Base-by-base conservation (phyloP, 2,329 filamentous ascomycete species). In the Albophoma yamanashiensis region DNA sequence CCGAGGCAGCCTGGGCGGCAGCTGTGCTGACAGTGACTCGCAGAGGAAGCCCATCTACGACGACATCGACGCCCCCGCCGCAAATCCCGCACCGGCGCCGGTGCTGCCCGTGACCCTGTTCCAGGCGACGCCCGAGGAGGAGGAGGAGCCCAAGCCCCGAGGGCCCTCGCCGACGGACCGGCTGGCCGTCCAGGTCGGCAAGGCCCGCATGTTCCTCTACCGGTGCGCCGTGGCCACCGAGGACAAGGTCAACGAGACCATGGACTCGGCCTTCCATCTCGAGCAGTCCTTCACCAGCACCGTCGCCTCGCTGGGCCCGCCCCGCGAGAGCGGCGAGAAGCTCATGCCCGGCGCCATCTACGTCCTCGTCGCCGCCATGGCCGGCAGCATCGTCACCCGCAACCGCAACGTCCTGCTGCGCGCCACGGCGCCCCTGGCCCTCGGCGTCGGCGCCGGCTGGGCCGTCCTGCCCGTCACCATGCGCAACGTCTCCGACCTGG, bases 341-440 rank as follows among this genome's bases (percentile, higher is more conserved):
- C 82, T 99, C 60, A 87, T 97, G 76, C 94, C 94, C 40, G 93
- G 93, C 34, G 81, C 86, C 62, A 85, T 97, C 66, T 97, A 97
- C 77, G 92, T 97, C 55, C 83, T 97, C 38, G 92, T 99, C 56
- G 88, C 92, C 50, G 87, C 91, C 68, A 97, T 99, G 92, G 91
- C 94, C 42, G 94, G 93, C 67, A 92, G 86, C 74, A 97, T 99
- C 72, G 79, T 97, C 59, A 86, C 90, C 59, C 86, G 93, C 64
- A 95, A 96, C 79, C 87, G 93, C 67, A 92, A 89, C 74, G 82
- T 97, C 64, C 73, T 96, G 63, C 78, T 99, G 59, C 87, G 94
- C 66, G 86, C 88, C 59, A 79, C 87, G 2, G 82, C 89, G 2
- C 94, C 94, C 14, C 75, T 93, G 57, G 86, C 87, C 25, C 85